Conservation (phyloP, 129 eudicot species). For the Saposhnikovia divaricata region DNA sequence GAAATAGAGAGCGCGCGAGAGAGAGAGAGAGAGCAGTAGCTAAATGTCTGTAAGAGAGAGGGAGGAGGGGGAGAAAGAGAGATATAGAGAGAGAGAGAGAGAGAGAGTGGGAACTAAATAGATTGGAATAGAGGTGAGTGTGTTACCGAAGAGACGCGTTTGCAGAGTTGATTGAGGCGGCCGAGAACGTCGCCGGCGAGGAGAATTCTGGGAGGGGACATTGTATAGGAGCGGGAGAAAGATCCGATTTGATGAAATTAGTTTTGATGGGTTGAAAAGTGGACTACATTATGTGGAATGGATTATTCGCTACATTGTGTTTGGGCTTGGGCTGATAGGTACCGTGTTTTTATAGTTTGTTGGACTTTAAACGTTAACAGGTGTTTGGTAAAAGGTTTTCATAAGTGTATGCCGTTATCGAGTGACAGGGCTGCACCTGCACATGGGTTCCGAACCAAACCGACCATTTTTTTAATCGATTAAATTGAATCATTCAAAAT, state of each 20-base stretch:
- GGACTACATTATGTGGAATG: neutral
- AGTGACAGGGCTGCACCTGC: too few species aligned
- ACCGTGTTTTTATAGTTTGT: too few species aligned
- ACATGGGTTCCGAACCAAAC: too few species aligned
- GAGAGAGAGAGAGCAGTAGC: neutral
- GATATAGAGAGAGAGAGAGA: neutral
- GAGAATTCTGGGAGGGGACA: conserved; percentile 34
- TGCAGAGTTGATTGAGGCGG: conserved; percentile 77
- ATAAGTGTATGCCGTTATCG: too few species aligned
- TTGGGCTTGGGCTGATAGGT: neutral
- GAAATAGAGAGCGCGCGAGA: neutral
- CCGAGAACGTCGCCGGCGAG: conserved; percentile 79
- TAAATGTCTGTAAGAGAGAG: neutral
- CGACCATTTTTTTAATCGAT: too few species aligned
- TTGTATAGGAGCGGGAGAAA: neutral
- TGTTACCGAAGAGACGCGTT: conserved; percentile 70
- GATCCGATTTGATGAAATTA: conserved; percentile 2
- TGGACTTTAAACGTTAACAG: too few species aligned
- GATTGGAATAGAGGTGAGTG: neutral
- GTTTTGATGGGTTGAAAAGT: neutral
- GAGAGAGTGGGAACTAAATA: neutral
- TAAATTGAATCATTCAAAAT: too few species aligned
- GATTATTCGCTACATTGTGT: too few species aligned
- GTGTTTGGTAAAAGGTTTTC: too few species aligned
- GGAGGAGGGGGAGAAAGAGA: too few species aligned